phyloP scores from a whole-genome alignment of 345 rosid genomes.

The Mangifera indica region DNA sequence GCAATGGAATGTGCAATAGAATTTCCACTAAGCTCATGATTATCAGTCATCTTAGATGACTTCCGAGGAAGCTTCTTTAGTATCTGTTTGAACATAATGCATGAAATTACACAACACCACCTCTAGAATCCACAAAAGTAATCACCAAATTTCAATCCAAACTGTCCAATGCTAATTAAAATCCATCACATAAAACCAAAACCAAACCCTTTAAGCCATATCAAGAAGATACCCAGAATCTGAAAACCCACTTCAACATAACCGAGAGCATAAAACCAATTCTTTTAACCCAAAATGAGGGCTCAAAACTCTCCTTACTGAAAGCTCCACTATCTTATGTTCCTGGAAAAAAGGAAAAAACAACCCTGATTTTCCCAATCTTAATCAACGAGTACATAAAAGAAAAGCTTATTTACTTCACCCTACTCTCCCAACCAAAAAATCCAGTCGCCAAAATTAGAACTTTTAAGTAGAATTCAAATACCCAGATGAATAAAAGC shows the following conservation, averaged over 20 bases:
- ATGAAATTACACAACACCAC: constrained; percentile 23
- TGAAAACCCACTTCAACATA: constrained; percentile 11
- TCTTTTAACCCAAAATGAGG: constrained; percentile 1
- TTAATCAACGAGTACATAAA: constrained; percentile 24
- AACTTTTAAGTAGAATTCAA: constrained; percentile 24
- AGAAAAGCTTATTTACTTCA: constrained; percentile 13
- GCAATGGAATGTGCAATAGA: constrained; percentile 33
- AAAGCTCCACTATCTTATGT: constrained; percentile 21
- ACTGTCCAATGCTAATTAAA: constrained; percentile 18
- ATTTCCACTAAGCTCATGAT: constrained; percentile 56
- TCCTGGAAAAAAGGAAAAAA: constrained; percentile 23
- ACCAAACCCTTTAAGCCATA: constrained; percentile 1
- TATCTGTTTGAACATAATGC: constrained; percentile 73
- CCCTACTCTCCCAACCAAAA: constrained; percentile 13
- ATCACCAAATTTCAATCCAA: constrained; percentile 12
- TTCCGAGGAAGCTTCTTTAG: constrained; percentile 83
- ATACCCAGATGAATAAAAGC: constrained; percentile 25
- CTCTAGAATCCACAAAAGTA: constrained; percentile 18
- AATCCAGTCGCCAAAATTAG: constrained; percentile 24
- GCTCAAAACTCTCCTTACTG: constrained; percentile 11
- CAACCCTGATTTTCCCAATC: constrained; percentile 23
- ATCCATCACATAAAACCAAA: constrained; percentile 19
- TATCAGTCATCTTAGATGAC: constrained; percentile 62
- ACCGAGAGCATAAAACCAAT: neutral
- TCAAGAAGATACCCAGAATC: constrained; percentile 8